Percentiles rank a stretch among this genome's conserved stretches.
Evolutionary conservation across 352 stramenopile species (phyloP).

Genomic region (Phytopythium chamaehyphon): DNA sequence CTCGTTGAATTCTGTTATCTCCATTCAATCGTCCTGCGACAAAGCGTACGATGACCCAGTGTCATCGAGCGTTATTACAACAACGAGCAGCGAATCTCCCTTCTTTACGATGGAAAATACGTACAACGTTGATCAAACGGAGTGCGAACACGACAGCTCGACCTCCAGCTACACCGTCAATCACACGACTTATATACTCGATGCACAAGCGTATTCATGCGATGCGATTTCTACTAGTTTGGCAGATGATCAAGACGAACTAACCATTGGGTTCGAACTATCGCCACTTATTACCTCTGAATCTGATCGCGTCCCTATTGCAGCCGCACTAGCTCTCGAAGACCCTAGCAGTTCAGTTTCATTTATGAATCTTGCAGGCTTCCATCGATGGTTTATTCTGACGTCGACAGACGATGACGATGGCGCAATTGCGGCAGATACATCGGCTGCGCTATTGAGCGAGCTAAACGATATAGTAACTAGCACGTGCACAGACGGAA

Average conservation of each 20-base stretch:
- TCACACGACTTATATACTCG: slow-evolving; percentile 22
- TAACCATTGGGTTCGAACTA: slow-evolving; percentile 46
- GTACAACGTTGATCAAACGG: slow-evolving; percentile 25
- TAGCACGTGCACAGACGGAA: slow-evolving; percentile 7
- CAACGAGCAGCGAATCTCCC: slow-evolving; percentile 22
- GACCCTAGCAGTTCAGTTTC: slow-evolving; percentile 31
- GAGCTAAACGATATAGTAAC: slow-evolving; percentile 37
- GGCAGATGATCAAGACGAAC: slow-evolving; percentile 37
- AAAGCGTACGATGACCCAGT: slow-evolving; percentile 26
- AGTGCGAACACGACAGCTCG: slow-evolving; percentile 21
- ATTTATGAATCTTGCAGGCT: slow-evolving; percentile 41
- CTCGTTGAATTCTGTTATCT: slow-evolving; percentile 5
- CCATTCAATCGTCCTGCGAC: slow-evolving; percentile 15
- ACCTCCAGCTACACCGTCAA: slow-evolving; percentile 25
- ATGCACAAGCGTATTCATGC: slow-evolving; percentile 36
- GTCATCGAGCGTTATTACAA: slow-evolving; percentile 8
- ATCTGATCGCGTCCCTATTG: slow-evolving; percentile 27
- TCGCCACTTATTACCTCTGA: slow-evolving; percentile 11
- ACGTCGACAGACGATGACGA: slow-evolving; percentile 8
- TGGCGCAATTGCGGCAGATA: neutral
- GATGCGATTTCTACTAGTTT: slow-evolving; percentile 40
- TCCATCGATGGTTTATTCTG: slow-evolving; percentile 39
- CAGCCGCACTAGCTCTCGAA: slow-evolving; percentile 36
- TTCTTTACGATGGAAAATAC: slow-evolving; percentile 36
- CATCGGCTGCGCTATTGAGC: slow-evolving; percentile 10